Percentiles rank a stretch among this genome's conserved stretches.
phyloP scores from a whole-genome alignment of 1,139 yeast species.

The Sugiyamaella japonica region DNA sequence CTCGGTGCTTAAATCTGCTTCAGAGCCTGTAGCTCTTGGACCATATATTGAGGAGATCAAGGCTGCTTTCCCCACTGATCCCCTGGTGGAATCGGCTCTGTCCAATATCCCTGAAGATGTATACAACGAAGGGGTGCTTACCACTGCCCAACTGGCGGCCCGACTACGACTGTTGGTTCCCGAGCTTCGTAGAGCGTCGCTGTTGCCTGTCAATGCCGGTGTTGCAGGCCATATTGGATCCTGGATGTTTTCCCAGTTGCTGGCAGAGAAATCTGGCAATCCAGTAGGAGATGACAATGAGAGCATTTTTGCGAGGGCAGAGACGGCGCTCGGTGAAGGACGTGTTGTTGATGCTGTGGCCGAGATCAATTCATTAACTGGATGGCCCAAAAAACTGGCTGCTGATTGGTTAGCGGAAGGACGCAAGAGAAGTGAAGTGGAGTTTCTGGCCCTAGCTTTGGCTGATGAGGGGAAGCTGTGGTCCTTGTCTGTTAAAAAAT shows the following conservation, averaged over 20 bases:
- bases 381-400: constrained; percentile 90
- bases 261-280: constrained; percentile 62
- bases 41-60: constrained; percentile 41
- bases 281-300: constrained; percentile 85
- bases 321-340: constrained; percentile 71
- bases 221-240: constrained; percentile 89
- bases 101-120: constrained; percentile 52
- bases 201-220: constrained; percentile 94
- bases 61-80: constrained; percentile 49
- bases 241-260: constrained; percentile 67
- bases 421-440: constrained; percentile 84
- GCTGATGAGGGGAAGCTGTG: constrained; percentile 51
- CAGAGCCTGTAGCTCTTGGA: constrained; percentile 42
- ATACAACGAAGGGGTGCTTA: constrained; percentile 56
- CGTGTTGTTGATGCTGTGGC: constrained; percentile 87
- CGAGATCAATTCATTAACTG: constrained; percentile 85
- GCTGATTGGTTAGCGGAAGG: constrained; percentile 90
- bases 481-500: constrained; percentile 17
- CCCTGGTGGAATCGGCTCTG: constrained; percentile 48
- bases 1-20: constrained; percentile 45
- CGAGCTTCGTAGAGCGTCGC: constrained; percentile 83
- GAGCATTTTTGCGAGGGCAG: constrained; percentile 83
- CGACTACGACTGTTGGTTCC: constrained; percentile 77
- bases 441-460: constrained; percentile 68
- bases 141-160: constrained; percentile 52